Percentiles rank a stretch among this genome's conserved stretches.
Evolutionary conservation across 2,329 filamentous ascomycete genomes (phyloP).

Genomic region (Diaporthe sp.): DNA sequence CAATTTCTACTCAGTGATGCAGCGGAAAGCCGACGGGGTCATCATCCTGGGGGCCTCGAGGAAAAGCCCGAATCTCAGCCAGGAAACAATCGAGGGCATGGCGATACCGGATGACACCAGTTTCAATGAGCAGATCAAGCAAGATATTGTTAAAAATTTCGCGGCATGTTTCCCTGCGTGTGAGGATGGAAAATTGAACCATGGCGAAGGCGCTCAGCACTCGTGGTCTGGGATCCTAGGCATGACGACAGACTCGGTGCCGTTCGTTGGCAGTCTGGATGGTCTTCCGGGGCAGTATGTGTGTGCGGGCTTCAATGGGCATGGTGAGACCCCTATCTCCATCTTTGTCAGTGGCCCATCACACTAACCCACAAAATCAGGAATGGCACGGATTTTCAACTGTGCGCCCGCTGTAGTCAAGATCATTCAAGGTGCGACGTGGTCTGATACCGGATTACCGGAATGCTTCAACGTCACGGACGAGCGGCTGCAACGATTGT

Average conservation of each 20-base stretch:
- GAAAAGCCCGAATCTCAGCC: conserved; percentile 54
- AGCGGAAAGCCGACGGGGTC: conserved; percentile 56
- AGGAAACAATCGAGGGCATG: conserved; percentile 45
- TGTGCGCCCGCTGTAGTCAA: conserved; percentile 59
- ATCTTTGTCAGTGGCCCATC: not conserved
- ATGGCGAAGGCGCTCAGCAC: conserved; percentile 59
- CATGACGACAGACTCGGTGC: conserved; percentile 60
- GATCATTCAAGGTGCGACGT: conserved; percentile 53
- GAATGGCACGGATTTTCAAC: conserved; percentile 59
- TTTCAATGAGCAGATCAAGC: conserved; percentile 54
- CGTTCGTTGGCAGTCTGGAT: conserved; percentile 58
- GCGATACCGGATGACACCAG: conserved; percentile 54
- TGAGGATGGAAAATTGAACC: conserved; percentile 41
- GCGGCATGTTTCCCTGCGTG: conserved; percentile 49
- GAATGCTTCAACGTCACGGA: conserved; percentile 34
- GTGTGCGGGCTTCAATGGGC: conserved; percentile 63
- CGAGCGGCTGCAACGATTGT: conserved; percentile 25
- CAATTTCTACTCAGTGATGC: conserved; percentile 64
- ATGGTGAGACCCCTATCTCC: conserved; percentile 49
- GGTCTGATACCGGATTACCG: conserved; percentile 51
- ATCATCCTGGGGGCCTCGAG: conserved; percentile 57
- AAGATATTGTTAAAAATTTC: conserved; percentile 53
- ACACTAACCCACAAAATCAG: conserved; percentile 22
- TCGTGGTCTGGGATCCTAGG: conserved; percentile 62
- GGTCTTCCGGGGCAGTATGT: conserved; percentile 58